Percentiles rank a stretch among this genome's conserved stretches.
phyloP scores from a whole-genome alignment of 306 rosid genomes.

The Malus sieversii region DNA sequence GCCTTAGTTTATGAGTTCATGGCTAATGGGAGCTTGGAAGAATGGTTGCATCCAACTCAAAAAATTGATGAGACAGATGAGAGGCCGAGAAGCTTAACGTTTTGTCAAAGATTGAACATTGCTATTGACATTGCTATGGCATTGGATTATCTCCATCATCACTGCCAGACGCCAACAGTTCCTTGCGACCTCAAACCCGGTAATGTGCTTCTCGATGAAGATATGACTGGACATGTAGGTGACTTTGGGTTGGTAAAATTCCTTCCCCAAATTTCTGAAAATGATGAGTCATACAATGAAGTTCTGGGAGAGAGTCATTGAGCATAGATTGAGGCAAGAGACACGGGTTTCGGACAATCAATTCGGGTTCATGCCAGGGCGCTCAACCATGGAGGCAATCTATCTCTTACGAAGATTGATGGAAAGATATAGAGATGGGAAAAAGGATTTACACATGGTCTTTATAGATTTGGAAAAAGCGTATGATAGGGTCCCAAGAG shows the following conservation, averaged over 20 bases:
- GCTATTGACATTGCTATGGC: conserved; percentile 30
- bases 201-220: conserved; percentile 19
- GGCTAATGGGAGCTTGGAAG: conserved; percentile 24
- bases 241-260: conserved; percentile 32
- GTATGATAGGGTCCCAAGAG: too few species aligned
- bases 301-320: too few species aligned
- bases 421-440: too few species aligned
- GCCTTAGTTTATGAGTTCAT: conserved; percentile 34
- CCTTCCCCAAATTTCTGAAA: neutral
- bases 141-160: conserved; percentile 28
- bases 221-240: conserved; percentile 27
- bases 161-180: conserved; percentile 14
- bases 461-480: too few species aligned
- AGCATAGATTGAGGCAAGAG: too few species aligned
- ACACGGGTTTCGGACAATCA: too few species aligned
- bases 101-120: conserved; percentile 18
- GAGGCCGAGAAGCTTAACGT: conserved; percentile 3
- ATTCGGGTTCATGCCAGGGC: too few species aligned
- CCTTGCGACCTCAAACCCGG: conserved; percentile 29
- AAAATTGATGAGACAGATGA: neutral
- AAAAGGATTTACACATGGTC: too few species aligned
- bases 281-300: too few species aligned
- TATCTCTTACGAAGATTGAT: too few species aligned
- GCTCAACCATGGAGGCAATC: too few species aligned
- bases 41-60: conserved; percentile 23